A percentile compares a stretch with the other conserved stretches of the same genome.
Evolutionary conservation across 2,329 filamentous ascomycete genomes (phyloP).

Genomic region (Teratosphaeria viscida): DNA sequence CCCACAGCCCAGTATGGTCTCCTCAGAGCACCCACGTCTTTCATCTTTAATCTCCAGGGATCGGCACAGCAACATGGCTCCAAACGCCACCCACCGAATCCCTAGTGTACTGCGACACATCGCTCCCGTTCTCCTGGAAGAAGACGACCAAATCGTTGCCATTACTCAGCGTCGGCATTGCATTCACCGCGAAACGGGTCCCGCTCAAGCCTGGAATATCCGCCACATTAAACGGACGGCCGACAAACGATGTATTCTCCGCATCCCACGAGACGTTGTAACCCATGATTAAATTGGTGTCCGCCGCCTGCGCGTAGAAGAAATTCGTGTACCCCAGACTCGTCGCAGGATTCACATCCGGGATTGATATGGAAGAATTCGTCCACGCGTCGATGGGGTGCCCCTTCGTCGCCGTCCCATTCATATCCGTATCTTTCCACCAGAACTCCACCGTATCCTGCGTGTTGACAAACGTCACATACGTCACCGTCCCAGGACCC

Average conservation of each 20-base stretch:
- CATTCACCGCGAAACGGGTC: slow-evolving; percentile 31
- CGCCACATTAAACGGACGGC: slow-evolving; percentile 25
- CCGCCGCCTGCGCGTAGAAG: slow-evolving; percentile 31
- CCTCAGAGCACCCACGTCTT: neutral
- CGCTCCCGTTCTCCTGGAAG: slow-evolving; percentile 21
- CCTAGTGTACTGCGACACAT: slow-evolving; percentile 20
- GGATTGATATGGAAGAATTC: slow-evolving; percentile 7
- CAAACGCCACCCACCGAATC: slow-evolving; percentile 23
- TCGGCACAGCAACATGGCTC: slow-evolving; percentile 8
- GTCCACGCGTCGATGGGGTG: slow-evolving; percentile 34
- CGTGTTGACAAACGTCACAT: slow-evolving; percentile 32
- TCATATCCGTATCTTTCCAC: slow-evolving; percentile 36
- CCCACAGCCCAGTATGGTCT: neutral
- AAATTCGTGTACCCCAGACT: slow-evolving; percentile 34
- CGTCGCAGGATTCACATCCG: slow-evolving; percentile 28
- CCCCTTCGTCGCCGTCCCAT: slow-evolving; percentile 13
- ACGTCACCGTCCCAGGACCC: slow-evolving; percentile 29
- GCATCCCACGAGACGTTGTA: slow-evolving; percentile 30
- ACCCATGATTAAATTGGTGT: slow-evolving; percentile 27
- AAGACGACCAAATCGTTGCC: slow-evolving; percentile 24
- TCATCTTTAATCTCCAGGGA: neutral
- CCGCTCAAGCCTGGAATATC: slow-evolving; percentile 27
- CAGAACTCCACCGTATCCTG: slow-evolving; percentile 31
- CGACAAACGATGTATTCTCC: slow-evolving; percentile 28
- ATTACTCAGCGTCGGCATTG: slow-evolving; percentile 14